Evolutionary conservation across 2,329 filamentous ascomycete genomes (phyloP), one percentile per base, ranked within the genome.

Genomic region (Mariannaea elegans): DNA sequence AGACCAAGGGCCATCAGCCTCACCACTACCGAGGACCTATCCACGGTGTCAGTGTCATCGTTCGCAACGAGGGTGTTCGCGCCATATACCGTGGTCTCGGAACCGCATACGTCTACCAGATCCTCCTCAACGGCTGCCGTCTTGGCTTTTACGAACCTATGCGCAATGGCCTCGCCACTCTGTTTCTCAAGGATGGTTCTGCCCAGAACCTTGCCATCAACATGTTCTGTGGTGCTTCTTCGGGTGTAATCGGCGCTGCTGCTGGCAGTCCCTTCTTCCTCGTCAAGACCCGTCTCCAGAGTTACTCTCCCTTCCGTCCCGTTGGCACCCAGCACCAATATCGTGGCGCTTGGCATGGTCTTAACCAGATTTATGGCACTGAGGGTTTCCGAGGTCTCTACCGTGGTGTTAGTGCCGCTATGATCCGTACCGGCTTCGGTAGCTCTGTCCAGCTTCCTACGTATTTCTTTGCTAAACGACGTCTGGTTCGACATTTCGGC

Each of bases 301-400:
- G 93, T 68, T 98, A 86, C 81, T 97, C 93, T 34, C 92, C 94
- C 4, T 95, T 94, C 77, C 84, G 95, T 12, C 95, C 95, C 3
- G 94, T 98, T 41, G 95, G 95, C 54, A 98, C 95, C n/a, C 95
- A 99, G 75, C 95, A 99, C 78, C 84, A 88, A 65, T 99, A 99
- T 79, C 87, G 86, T 67, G 94, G 94, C 76, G 93, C 94, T 0
- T 76, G 88, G 63, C 93, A 99, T 74, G 95, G 94, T 10, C 81
- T 97, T 75, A 80, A 82, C 24, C 88, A 92, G 73, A 97, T 99
- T 66, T 93, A 92, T 77, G 77, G 78, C 14, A 78, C 79, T 3
- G 95, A 98, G 76, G 95, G 95, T 2, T 71, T 94, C 31, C 81
- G 81, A 54, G 95, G 95, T 2, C 79, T 98, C 21, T 99, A 98